phyloP scores from a whole-genome alignment of 192 early-diverging fungal genomes.

The Linnemannia zychae region DNA sequence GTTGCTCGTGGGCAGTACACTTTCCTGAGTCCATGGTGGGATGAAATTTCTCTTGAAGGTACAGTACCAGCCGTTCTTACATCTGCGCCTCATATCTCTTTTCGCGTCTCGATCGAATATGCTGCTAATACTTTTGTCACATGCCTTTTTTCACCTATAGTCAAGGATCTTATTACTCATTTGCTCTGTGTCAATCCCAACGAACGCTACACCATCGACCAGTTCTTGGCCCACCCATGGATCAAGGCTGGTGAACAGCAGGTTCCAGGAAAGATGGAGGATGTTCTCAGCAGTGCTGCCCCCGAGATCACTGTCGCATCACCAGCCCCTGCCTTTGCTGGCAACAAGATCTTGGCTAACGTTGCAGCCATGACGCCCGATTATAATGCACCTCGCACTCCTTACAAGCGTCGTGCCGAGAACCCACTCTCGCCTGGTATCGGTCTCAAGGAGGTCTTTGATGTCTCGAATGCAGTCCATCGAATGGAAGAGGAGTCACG shows the following conservation, averaged over 20 bases:
- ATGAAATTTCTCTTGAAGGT: constrained; percentile 76
- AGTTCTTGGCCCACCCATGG: constrained; percentile 86
- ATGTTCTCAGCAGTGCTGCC: neutral
- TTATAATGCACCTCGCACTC: constrained; percentile 18
- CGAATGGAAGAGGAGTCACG: constrained; percentile 74
- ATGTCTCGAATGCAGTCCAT: constrained; percentile 80
- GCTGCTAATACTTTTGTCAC: neutral
- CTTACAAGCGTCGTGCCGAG: constrained; percentile 55
- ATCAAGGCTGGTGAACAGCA: constrained; percentile 45
- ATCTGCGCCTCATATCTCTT: neutral
- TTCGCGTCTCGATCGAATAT: neutral
- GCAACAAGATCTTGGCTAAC: constrained; percentile 21
- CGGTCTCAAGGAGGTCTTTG: constrained; percentile 74
- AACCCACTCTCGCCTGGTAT: constrained; percentile 63
- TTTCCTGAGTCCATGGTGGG: constrained; percentile 92
- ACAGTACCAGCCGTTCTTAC: neutral
- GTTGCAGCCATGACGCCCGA: constrained; percentile 25
- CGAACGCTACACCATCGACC: constrained; percentile 79
- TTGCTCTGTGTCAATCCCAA: constrained; percentile 76
- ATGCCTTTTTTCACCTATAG: constrained; percentile 31
- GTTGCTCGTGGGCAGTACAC: constrained; percentile 85
- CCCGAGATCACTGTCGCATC: constrained; percentile 15
- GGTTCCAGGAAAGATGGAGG: neutral
- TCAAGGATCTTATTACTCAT: constrained; percentile 78
- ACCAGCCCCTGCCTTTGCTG: constrained; percentile 1